A percentile compares a stretch with the other conserved stretches of the same genome.
Conservation (phyloP, 768 basidiomycete species). For the Suillus cothurnatus region DNA sequence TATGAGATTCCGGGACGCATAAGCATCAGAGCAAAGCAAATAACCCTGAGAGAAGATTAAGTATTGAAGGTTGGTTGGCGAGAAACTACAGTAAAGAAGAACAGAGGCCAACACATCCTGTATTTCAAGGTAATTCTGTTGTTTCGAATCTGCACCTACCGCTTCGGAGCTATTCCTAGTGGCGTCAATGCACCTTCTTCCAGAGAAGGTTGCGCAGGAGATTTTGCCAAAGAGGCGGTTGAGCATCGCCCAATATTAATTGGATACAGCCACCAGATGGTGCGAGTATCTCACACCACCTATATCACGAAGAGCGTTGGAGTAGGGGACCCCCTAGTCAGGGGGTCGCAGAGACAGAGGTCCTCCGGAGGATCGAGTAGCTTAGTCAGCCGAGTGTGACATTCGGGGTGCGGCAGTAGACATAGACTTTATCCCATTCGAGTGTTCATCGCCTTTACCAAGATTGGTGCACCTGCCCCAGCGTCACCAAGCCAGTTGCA, state of each 20-base stretch:
- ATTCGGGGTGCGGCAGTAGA: too few relatives aligned
- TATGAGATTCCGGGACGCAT: neutral
- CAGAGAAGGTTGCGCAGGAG: neutral
- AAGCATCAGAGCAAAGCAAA: neutral
- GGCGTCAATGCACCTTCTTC: slow-evolving; percentile 4
- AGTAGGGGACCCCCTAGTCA: too few relatives aligned
- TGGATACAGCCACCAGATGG: neutral
- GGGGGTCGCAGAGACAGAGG: too few relatives aligned
- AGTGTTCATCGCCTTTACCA: too few relatives aligned
- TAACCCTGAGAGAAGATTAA: neutral
- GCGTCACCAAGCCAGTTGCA: slow-evolving; percentile 1
- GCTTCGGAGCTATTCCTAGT: neutral
- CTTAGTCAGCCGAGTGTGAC: too few relatives aligned
- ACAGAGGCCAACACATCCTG: neutral
- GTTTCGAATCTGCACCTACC: neutral
- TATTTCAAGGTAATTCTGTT: neutral
- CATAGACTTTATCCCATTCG: too few relatives aligned
- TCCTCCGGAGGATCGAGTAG: too few relatives aligned
- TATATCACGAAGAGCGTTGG: slow-evolving; percentile 8
- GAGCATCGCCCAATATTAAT: neutral
- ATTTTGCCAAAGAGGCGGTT: neutral
- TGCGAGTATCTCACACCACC: slow-evolving; percentile 7
- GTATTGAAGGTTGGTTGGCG: neutral
- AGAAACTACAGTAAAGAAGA: neutral
- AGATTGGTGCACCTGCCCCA: too few relatives aligned